Evolutionary conservation across 163 green algal genomes (phyloP), one percentile per base, ranked within the genome.

Genomic region (Chloromonas sp.): DNA sequence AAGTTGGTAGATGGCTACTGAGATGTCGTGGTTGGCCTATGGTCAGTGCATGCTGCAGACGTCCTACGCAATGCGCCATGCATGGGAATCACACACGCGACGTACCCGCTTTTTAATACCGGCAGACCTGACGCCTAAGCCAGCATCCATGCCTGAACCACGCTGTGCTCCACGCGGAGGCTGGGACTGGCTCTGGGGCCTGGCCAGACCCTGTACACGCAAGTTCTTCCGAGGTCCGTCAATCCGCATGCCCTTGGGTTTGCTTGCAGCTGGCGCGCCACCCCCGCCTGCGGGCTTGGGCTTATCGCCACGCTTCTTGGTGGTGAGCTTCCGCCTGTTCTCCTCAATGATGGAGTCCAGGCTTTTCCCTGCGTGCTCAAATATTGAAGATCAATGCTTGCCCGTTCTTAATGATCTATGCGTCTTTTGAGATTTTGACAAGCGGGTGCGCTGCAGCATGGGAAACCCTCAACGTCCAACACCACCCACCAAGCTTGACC

Each of bases 261-360:
- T 74, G 2, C n/a, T 60, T 11, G 77, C 77, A 61, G 71, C 71
- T 79, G 77, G 77, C 66, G 36, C 36, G 36, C 36, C 36, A 36
- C 36, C 36, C 36, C 36, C 36, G 36, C 36, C 36, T 36, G 36
- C 36, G 36, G 36, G 36, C 36, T 36, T 36, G 36, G 36, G 36
- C 77, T 81, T 81, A 57, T 60, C 77, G 5, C 66, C 66, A 11
- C 66, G 66, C n/a, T 79, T 81, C n/a, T 81, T 81, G 77, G 13
- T 60, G 77, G 1, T 81, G 2, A 81, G n/a, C n/a, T 81, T 81
- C n/a, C 13, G 60, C 36, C 36, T 81, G 77, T 81, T 81, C 77
- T 81, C 77, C 77, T 81, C 77, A 8, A 81, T 81, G n/a, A 81
- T 60, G 57, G 77, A 36, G 36, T 81, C 77, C n/a, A 81, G 77